Evolutionary conservation across 805 yeast genomes (phyloP).

Genomic region (Diddensiella caesifluorescens): DNA sequence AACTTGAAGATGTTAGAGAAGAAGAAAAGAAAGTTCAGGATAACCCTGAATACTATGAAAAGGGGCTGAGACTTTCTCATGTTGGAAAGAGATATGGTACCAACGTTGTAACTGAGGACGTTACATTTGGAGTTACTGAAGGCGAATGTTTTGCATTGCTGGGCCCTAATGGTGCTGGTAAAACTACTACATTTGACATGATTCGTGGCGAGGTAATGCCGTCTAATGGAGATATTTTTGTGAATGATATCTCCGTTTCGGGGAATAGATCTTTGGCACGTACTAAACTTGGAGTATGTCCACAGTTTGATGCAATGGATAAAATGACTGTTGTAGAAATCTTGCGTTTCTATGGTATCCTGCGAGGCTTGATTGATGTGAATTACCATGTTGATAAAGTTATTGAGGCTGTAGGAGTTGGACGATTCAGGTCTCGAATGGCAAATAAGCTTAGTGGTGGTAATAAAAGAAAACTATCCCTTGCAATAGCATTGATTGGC

Average conservation of each 20-base stretch:
- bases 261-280: conserved; percentile 29
- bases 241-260: conserved; percentile 27
- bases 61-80: conserved; percentile 30
- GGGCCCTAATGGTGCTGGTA: conserved; percentile 37
- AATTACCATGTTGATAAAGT: conserved; percentile 28
- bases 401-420: conserved; percentile 33
- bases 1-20: conserved; percentile 21
- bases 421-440: conserved; percentile 28
- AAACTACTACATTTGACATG: conserved; percentile 35
- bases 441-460: conserved; percentile 34
- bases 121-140: conserved; percentile 31
- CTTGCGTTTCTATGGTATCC: conserved; percentile 30
- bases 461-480: conserved; percentile 34
- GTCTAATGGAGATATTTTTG: conserved; percentile 28
- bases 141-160: conserved; percentile 34
- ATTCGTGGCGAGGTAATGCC: conserved; percentile 34
- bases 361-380: conserved; percentile 28
- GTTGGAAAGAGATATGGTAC: conserved; percentile 26
- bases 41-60: conserved; percentile 16
- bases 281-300: conserved; percentile 34
- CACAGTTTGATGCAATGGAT: conserved; percentile 37
- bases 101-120: conserved; percentile 30
- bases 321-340: conserved; percentile 32
- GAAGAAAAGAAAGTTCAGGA: conserved; percentile 26
- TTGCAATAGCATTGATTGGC: conserved; percentile 34